Evolutionary conservation across 345 rosid species (phyloP).

Genomic region (Heritiera fomes): DNA sequence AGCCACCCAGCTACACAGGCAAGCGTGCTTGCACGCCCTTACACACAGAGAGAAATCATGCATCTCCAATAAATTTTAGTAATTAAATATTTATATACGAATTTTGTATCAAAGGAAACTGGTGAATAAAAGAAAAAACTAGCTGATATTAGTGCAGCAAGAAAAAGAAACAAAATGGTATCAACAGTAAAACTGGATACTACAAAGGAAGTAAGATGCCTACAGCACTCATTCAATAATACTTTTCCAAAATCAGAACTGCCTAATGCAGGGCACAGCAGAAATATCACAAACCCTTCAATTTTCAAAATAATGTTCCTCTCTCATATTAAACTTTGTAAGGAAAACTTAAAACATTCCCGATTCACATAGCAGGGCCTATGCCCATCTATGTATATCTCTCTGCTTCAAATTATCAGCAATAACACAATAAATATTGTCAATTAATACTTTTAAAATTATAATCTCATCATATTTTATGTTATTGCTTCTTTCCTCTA

Average conservation of each 20-base stretch:
- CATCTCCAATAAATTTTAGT: background rate
- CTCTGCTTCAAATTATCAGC: conserved; percentile 4
- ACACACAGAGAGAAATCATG: background rate
- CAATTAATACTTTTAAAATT: background rate
- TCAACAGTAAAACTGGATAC: background rate
- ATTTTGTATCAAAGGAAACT: background rate
- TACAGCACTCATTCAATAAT: background rate
- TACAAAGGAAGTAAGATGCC: background rate
- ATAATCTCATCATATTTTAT: background rate
- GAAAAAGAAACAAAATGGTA: background rate
- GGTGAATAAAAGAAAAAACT: background rate
- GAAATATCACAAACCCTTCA: background rate
- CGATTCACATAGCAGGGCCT: background rate
- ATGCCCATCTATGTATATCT: background rate
- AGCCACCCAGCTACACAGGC: background rate
- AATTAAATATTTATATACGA: background rate
- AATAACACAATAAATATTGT: background rate
- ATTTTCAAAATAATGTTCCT: background rate
- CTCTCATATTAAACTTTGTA: background rate
- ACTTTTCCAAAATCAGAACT: background rate
- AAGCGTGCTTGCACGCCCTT: background rate
- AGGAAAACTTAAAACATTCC: background rate
- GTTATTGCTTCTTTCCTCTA: background rate
- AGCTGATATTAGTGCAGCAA: background rate
- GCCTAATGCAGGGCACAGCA: background rate